These are phyloP conservation scores for Apiospora koreana DNA, from an alignment of 2,329 filamentous ascomycete species.

Conservation along the genomic window DNA sequence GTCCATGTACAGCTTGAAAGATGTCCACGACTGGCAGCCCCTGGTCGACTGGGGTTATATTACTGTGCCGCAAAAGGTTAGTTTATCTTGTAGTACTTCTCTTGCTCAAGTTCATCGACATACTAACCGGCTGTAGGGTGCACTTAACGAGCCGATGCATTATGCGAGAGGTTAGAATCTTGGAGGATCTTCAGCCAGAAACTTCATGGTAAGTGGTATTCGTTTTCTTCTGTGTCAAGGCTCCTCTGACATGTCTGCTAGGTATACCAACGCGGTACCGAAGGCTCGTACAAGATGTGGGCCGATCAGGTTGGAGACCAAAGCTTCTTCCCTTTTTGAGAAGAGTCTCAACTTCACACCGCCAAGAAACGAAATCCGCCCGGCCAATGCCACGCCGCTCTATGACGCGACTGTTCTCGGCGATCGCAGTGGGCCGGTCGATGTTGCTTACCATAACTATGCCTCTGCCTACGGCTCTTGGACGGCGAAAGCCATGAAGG, in stretches of 20 bases:
- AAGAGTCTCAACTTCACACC: slow-evolving; percentile 26
- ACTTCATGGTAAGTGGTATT: slow-evolving; percentile 26
- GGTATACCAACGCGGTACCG: slow-evolving; percentile 27
- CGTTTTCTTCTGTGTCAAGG: no score
- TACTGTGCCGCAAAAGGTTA: slow-evolving; percentile 22
- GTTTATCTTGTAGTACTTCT: no score
- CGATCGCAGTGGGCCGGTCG: slow-evolving; percentile 34
- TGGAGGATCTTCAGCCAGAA: slow-evolving; percentile 30
- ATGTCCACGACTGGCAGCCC: slow-evolving; percentile 10
- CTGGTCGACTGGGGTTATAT: slow-evolving; percentile 27
- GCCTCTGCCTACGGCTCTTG: slow-evolving; percentile 40
- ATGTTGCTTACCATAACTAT: slow-evolving; percentile 43
- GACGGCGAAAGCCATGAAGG: slow-evolving; percentile 25
- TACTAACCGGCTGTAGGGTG: neutral
- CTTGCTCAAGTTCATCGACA: no score
- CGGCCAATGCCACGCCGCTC: slow-evolving; percentile 26
- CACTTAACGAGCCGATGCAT: slow-evolving; percentile 18
- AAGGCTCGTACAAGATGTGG: slow-evolving; percentile 25
- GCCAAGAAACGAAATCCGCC: slow-evolving; percentile 22
- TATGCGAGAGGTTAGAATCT: slow-evolving; percentile 32
- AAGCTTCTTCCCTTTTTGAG: slow-evolving; percentile 26
- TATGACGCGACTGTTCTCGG: slow-evolving; percentile 32
- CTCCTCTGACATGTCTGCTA: no score
- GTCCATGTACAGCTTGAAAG: slow-evolving; percentile 15
- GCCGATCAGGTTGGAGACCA: slow-evolving; percentile 25